phyloP scores from a whole-genome alignment of 306 rosid genomes.

The Astragalus membranaceus region DNA sequence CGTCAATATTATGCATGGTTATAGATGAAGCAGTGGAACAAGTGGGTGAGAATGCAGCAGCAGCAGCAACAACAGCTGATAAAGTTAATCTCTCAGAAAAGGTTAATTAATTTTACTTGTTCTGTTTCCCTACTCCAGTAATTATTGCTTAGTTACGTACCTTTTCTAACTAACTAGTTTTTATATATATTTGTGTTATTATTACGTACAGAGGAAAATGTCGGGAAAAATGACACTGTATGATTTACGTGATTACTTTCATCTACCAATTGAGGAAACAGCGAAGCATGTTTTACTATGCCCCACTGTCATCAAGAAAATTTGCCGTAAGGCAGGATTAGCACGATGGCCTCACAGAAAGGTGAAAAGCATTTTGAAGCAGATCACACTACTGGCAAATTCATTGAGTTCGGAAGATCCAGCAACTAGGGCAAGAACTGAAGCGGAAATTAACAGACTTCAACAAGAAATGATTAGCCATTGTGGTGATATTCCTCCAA shows the following conservation, averaged over 20 bases:
- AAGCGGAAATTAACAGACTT: conserved; percentile 47
- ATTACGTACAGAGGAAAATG: conserved; percentile 57
- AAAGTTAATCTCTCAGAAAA: conserved; percentile 31
- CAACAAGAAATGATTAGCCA: conserved; percentile 19
- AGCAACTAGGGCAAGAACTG: conserved; percentile 24
- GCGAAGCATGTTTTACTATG: conserved; percentile 39
- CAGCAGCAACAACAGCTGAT: background rate
- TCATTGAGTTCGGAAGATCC: conserved; percentile 14
- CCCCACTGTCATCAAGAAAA: conserved; percentile 60
- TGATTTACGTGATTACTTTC: conserved; percentile 42
- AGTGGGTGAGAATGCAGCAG: background rate
- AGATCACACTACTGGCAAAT: conserved; percentile 21
- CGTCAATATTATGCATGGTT: background rate
- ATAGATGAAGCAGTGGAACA: conserved; percentile 19
- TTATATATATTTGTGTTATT: background rate
- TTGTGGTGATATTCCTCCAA: conserved; percentile 38
- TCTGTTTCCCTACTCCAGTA: too few species aligned
- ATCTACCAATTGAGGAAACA: conserved; percentile 53
- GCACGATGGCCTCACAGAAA: conserved; percentile 79
- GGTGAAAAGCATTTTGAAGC: conserved; percentile 44
- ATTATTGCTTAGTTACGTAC: background rate
- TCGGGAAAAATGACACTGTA: conserved; percentile 35
- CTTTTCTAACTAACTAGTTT: background rate
- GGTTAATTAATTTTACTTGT: conserved; percentile 20
- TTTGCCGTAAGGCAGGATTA: conserved; percentile 49